These are phyloP conservation scores for Penicillium bialowiezense DNA, from an alignment of 495 filamentous ascomycete species.

Conservation along the genomic window DNA sequence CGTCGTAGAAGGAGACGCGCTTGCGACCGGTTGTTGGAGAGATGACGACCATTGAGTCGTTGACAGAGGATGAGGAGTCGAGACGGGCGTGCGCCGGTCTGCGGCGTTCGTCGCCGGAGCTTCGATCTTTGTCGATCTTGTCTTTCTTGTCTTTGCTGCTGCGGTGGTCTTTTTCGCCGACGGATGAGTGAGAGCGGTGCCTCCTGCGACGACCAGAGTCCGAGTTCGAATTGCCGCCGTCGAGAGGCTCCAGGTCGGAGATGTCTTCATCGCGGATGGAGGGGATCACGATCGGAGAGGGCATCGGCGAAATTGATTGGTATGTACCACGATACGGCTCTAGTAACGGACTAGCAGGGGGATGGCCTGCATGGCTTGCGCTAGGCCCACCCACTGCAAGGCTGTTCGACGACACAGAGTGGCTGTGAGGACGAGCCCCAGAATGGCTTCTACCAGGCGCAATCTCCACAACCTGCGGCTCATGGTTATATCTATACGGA, in stretches of 20 bases:
- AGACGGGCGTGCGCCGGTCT: conserved; percentile 19
- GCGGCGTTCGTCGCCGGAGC: conserved; percentile 30
- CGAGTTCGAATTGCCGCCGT: conserved; percentile 26
- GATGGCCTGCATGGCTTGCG: conserved; percentile 29
- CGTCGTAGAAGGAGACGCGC: conserved; percentile 68
- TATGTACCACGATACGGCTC: conserved; percentile 95
- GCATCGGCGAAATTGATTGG: conserved; percentile 94
- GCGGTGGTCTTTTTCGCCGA: conserved; percentile 19
- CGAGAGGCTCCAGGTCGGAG: conserved; percentile 48
- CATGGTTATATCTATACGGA: conserved; percentile 16
- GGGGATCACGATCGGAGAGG: conserved; percentile 62
- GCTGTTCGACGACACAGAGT: conserved; percentile 43
- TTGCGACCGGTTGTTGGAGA: conserved; percentile 35
- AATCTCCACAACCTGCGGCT: conserved; percentile 43
- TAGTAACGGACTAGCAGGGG: conserved; percentile 78
- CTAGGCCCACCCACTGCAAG: conserved; percentile 26
- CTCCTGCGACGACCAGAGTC: conserved; percentile 34
- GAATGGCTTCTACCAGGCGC: conserved; percentile 36
- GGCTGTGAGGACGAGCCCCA: conserved; percentile 31
- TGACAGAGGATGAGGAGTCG: conserved; percentile 22
- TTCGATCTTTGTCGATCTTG: conserved; percentile 18
- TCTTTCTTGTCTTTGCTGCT: conserved; percentile 17
- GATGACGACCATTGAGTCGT: conserved; percentile 27
- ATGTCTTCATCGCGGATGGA: conserved; percentile 45
- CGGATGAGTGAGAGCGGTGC: conserved; percentile 28